phyloP scores from a whole-genome alignment of 1,284 basidiomycete genomes.

The Leccinum pachyderme region DNA sequence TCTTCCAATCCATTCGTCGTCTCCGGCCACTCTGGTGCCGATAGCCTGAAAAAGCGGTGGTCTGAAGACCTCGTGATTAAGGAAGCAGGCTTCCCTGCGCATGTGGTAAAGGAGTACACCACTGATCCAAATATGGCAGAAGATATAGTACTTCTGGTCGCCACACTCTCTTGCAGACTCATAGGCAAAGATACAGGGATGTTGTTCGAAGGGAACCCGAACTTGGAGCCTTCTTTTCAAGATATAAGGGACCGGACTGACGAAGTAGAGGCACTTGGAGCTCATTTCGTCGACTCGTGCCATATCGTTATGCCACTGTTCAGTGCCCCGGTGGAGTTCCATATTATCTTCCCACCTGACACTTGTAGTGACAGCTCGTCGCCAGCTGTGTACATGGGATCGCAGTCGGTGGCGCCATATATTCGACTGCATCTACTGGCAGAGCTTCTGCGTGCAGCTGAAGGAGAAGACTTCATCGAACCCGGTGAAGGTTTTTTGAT shows the following conservation, averaged over 20 bases:
- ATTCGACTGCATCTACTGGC: constrained; percentile 83
- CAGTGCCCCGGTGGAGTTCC: constrained; percentile 62
- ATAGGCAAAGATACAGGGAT: constrained; percentile 40
- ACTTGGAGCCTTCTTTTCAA: constrained; percentile 13
- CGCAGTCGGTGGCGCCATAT: constrained; percentile 73
- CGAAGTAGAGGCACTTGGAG: constrained; percentile 72
- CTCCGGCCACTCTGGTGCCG: constrained; percentile 55
- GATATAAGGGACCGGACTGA: constrained; percentile 40
- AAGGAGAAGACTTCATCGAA: constrained; percentile 57
- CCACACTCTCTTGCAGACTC: constrained; percentile 49
- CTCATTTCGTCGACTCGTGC: constrained; percentile 41
- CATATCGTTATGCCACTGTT: constrained; percentile 62
- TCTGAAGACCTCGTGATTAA: constrained; percentile 80
- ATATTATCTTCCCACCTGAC: constrained; percentile 55
- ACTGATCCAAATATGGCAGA: constrained; percentile 38
- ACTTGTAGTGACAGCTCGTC: constrained; percentile 53
- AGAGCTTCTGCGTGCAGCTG: constrained; percentile 54
- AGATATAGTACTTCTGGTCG: constrained; percentile 52
- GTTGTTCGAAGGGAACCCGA: constrained; percentile 7
- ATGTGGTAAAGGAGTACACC: constrained; percentile 62
- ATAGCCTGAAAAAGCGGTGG: constrained; percentile 78
- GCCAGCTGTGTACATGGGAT: constrained; percentile 79
- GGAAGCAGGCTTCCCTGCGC: constrained; percentile 80
- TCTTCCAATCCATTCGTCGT: constrained; percentile 71
- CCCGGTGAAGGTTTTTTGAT: constrained; percentile 73